phyloP scores from a whole-genome alignment of 139 green algal genomes.

The Chlamydomonas sphaeroides region DNA sequence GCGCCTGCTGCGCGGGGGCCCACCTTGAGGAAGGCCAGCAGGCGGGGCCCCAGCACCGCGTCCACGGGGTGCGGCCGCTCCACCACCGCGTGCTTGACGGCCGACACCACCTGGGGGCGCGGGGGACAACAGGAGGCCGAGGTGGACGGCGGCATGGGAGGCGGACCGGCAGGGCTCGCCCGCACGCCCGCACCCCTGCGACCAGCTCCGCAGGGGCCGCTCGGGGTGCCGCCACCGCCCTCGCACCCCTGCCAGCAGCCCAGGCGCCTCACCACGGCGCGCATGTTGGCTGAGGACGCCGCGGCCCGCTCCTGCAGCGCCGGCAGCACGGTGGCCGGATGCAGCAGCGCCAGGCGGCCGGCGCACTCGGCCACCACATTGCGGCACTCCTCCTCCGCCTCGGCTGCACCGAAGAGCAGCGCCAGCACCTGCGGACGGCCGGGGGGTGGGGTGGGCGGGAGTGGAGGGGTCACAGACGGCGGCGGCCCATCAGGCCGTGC shows the following conservation, averaged over 20 bases:
- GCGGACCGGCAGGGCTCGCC: too few relatives aligned
- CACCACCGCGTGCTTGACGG: constrained; percentile 76
- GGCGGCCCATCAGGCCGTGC: too few relatives aligned
- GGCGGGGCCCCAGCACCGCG: constrained; percentile 56
- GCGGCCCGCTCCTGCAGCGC: constrained; percentile 34
- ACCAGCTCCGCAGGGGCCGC: too few relatives aligned
- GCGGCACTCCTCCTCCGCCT: constrained; percentile 90
- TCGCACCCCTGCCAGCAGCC: too few relatives aligned
- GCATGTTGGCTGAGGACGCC: constrained; percentile 34
- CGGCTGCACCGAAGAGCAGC: constrained; percentile 79
- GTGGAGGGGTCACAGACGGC: too few relatives aligned
- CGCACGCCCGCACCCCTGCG: too few relatives aligned
- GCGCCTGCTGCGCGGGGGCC: too few relatives aligned
- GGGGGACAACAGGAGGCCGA: too few relatives aligned
- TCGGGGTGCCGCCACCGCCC: too few relatives aligned
- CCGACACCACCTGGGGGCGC: constrained; percentile 67
- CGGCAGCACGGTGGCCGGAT: constrained; percentile 49
- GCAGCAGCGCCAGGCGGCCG: constrained; percentile 83
- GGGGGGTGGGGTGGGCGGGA: background rate
- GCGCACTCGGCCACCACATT: constrained; percentile 95
- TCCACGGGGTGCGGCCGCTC: constrained; percentile 81
- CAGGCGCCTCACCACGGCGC: constrained; percentile 50
- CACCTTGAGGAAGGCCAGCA: constrained; percentile 76
- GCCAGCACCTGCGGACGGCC: constrained; percentile 62
- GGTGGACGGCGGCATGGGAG: too few relatives aligned